Evolutionary conservation across 2,329 filamentous ascomycete genomes (phyloP), one percentile per base, ranked within the genome.

Genomic region (Talaromyces sp.): DNA sequence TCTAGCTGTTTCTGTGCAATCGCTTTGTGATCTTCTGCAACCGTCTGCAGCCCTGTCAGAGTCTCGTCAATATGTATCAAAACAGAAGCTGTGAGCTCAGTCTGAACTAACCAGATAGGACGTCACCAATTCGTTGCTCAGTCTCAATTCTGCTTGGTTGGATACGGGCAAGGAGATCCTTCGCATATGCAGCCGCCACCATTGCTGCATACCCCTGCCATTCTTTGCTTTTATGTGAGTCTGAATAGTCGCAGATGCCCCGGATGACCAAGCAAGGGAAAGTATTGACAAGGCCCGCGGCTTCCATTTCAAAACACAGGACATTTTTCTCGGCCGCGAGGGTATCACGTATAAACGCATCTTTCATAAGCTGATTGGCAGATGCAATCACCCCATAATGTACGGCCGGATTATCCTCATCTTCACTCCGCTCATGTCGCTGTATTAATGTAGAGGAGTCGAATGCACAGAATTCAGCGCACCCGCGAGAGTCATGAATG

Each of bases 161-260:
- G 8, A 45, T 32, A n/a, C 13, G 4, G 5, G 4, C 2, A 10
- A 45, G 17, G 5, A 45, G 46, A 40, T 49, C 55, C 43, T 54
- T 56, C 35, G 52, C 47, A 46, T 56, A 58, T 33, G 55, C 55
- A 29, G 51, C 54, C 14, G 57, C 57, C 9, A 40, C 35, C n/a
- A 49, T 43, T 17, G 50, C 47, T 27, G 39, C 20, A 27, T 42
- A 42, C 3, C 20, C 39, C 9, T 27, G 24, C 24, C 24, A 27
- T 9, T 27, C 24, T 27, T 27, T 27, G 24, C 9, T 27, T 27
- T 29, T 59, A 32, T 59, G 54, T 2, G 56, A 59, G 20, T 59
- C 56, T 8, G 51, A 43, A 36, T 66, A 63, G 41, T 67, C 58
- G 54, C 65, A 65, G 24, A 66, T 63, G 2, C 63, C 63, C n/a